A percentile compares a stretch with the other conserved stretches of the same genome.
Conservation (phyloP, 2,329 filamentous ascomycete species). For the Beauveria sp. region DNA sequence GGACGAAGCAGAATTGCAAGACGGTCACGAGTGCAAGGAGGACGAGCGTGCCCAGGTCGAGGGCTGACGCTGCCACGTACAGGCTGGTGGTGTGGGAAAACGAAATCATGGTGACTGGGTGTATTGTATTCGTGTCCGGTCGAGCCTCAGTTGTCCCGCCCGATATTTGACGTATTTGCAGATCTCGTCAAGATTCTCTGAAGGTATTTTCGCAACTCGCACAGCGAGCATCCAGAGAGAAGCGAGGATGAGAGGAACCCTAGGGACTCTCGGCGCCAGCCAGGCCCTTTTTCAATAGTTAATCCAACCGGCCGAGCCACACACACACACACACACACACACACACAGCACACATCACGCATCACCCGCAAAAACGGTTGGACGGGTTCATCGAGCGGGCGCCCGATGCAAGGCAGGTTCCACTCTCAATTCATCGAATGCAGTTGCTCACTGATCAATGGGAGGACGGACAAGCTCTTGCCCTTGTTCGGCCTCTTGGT, state of each 20-base stretch:
- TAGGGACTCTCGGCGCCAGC: not conserved
- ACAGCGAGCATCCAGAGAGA: not conserved
- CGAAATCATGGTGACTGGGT: not conserved
- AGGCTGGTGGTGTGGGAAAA: not conserved
- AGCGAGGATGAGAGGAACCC: not conserved
- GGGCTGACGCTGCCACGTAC: not conserved
- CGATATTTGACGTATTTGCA: too few relatives aligned
- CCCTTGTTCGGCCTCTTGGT: not conserved
- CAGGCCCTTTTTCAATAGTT: not conserved
- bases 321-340: too few relatives aligned
- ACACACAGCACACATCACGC: too few relatives aligned
- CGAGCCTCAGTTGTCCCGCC: too few relatives aligned
- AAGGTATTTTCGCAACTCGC: not conserved
- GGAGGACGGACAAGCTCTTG: not conserved
- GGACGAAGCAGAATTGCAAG: slow-evolving; percentile 8
- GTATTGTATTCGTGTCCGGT: not conserved
- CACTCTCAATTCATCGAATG: not conserved
- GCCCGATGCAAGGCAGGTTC: not conserved
- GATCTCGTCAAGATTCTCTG: not conserved
- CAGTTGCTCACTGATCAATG: not conserved
- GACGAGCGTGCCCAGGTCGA: not conserved
- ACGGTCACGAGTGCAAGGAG: not conserved
- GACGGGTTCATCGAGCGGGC: not conserved
- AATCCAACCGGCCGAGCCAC: not conserved
- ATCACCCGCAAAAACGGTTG: too few relatives aligned